A percentile compares a stretch with the other conserved stretches of the same genome.
phyloP scores from a whole-genome alignment of 106 monocot genomes.

The Posidonia australis region DNA sequence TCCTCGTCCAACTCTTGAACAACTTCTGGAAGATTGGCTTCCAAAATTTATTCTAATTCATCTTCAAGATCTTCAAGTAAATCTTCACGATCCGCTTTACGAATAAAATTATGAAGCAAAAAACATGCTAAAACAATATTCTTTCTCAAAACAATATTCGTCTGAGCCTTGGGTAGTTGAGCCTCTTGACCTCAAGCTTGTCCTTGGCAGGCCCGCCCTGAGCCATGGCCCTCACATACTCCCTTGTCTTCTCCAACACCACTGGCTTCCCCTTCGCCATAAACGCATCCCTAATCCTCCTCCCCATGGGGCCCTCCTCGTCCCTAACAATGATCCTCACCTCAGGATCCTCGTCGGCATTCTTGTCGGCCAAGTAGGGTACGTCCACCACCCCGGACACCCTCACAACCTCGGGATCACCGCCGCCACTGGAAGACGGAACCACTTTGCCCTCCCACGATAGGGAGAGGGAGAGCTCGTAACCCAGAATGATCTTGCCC shows the following conservation, averaged over 20 bases:
- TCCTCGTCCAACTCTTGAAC: no score
- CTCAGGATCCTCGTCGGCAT: conserved; percentile 89
- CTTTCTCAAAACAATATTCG: no score
- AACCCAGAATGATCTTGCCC: conserved; percentile 95
- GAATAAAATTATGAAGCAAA: no score
- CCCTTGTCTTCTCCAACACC: conserved; percentile 51
- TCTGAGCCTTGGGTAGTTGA: no score
- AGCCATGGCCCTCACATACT: conserved; percentile 62
- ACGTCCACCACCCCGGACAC: conserved; percentile 58
- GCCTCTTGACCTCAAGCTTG: conserved; percentile 68
- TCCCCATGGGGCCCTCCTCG: conserved; percentile 40
- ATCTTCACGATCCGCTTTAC: no score
- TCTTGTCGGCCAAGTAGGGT: conserved; percentile 93
- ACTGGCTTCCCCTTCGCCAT: conserved; percentile 57
- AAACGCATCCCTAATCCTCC: conserved; percentile 61
- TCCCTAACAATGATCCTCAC: conserved; percentile 44
- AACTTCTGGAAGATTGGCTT: no score
- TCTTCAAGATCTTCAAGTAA: no score
- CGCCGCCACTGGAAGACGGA: background rate
- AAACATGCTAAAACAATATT: no score
- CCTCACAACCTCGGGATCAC: conserved; percentile 10
- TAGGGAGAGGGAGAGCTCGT: conserved; percentile 76
- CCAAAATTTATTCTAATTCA: no score
- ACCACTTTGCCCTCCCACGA: conserved; percentile 46
- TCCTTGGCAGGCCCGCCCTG: conserved; percentile 85